A percentile compares a stretch with the other conserved stretches of the same genome.
Conservation (phyloP, 1,284 basidiomycete genomes). For the Xerocomus minutiporus region DNA sequence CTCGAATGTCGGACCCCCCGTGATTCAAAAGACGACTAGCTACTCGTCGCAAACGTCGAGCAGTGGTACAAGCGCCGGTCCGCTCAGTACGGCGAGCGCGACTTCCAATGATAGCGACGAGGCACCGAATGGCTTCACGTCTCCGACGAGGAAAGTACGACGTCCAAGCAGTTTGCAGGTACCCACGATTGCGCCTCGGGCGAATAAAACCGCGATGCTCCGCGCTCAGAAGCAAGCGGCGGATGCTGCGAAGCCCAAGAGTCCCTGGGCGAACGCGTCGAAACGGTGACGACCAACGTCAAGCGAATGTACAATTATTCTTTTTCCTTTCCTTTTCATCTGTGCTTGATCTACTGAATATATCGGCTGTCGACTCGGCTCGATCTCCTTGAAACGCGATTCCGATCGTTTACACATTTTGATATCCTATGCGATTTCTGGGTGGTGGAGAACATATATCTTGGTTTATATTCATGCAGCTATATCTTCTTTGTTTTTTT, state of each 20-base stretch:
- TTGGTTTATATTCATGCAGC: slow-evolving; percentile 7
- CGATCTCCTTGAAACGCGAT: too few relatives aligned
- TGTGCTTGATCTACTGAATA: slow-evolving; percentile 20
- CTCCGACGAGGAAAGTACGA: slow-evolving; percentile 24
- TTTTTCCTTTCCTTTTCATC: slow-evolving; percentile 1
- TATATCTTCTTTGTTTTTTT: slow-evolving; percentile 10
- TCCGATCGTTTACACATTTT: slow-evolving; percentile 8
- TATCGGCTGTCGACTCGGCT: too few relatives aligned
- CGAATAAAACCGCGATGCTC: slow-evolving; percentile 70
- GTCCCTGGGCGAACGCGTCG: slow-evolving; percentile 32
- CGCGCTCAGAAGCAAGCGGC: slow-evolving; percentile 52
- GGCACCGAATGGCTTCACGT: slow-evolving; percentile 17
- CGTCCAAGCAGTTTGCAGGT: slow-evolving; percentile 53
- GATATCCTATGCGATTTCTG: slow-evolving; percentile 19
- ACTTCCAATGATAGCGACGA: slow-evolving; percentile 18
- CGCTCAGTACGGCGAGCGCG: slow-evolving; percentile 25
- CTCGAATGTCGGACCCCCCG: slow-evolving; percentile 9
- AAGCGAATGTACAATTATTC: not conserved
- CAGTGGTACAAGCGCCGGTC: slow-evolving; percentile 27
- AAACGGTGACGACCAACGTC: slow-evolving; percentile 17
- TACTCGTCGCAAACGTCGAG: slow-evolving; percentile 29
- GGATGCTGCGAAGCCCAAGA: slow-evolving; percentile 31
- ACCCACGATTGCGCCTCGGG: slow-evolving; percentile 61
- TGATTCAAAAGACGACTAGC: slow-evolving; percentile 17
- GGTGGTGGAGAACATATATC: slow-evolving; percentile 11